Conservation (phyloP, 2,329 filamentous ascomycete genomes). For the Capronia epimyces region DNA sequence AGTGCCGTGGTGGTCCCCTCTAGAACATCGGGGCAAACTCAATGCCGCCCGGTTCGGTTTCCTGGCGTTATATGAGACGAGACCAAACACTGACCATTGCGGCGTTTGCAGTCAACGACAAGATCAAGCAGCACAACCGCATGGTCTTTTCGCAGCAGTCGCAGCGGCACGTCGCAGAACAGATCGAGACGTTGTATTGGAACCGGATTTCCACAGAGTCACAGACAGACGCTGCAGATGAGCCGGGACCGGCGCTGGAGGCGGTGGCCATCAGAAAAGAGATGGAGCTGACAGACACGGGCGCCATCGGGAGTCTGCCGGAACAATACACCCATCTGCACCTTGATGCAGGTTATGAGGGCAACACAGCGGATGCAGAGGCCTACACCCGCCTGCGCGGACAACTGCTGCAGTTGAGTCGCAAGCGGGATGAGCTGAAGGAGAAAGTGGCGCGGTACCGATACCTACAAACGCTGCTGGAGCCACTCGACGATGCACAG, state of each 20-base stretch:
- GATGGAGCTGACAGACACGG: conserved; percentile 13
- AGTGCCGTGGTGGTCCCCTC: neutral
- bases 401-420: conserved; percentile 44
- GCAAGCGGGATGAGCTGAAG: conserved; percentile 42
- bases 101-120: conserved; percentile 45
- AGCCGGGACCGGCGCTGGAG: neutral
- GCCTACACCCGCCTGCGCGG: conserved; percentile 39
- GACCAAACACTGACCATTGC: too few species aligned
- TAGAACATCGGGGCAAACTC: neutral
- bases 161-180: conserved; percentile 51
- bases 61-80: neutral
- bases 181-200: conserved; percentile 53
- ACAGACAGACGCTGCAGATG: conserved; percentile 6
- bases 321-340: conserved; percentile 13
- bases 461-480: conserved; percentile 43
- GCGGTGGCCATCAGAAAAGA: conserved; percentile 11
- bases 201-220: conserved; percentile 40
- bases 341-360: conserved; percentile 4
- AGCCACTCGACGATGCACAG: conserved; percentile 47
- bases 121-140: conserved; percentile 49
- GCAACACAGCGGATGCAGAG: neutral
- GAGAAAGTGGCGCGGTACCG: conserved; percentile 45
- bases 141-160: conserved; percentile 51
- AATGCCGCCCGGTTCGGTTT: too few species aligned
- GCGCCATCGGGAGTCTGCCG: conserved; percentile 10